Evolutionary conservation across 2,329 filamentous ascomycete genomes (phyloP), one percentile per base, ranked within the genome.

Genomic region (Talaromyces sp.): DNA sequence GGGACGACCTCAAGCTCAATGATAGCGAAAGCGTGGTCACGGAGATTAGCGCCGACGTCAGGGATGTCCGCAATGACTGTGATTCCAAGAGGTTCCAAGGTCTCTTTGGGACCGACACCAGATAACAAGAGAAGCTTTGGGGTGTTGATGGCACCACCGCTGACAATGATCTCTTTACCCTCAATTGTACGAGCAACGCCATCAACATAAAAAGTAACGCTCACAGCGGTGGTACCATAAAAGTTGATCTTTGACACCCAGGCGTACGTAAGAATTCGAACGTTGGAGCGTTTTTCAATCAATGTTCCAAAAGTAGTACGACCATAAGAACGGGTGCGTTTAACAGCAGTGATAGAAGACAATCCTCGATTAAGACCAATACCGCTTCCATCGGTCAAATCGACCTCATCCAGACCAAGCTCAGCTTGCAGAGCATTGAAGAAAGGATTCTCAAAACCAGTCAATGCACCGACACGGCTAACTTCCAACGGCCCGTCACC

Each of bases 81-180:
- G 60, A 79, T 78, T 22, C 68, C 67, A 35, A 70, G 67, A 17
- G 69, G 45, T 35, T 71, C 62, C n/a, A 81, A 68, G 2, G 70
- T 70, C 2, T 67, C 67, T 58, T 71, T 72, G 39, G 73, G 71
- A 19, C 76, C 71, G 13, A 78, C 73, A 3, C 73, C 74, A 0
- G 72, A 73, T 5, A 74, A 66, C 70, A 73, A 72, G 2, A 74
- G 68, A 19, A 74, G 69, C 62, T 81, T 79, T 0, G 79, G 80
- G 1, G 78, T 79, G 39, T 78, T 77, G 66, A 80, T 80, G 1
- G 73, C 72, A n/a, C 80, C 80, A 0, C 78, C 79, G 0, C 79
- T 79, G 0, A 82, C 64, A 31, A 83, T 79, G 27, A 82, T 77
- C 67, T 82, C 80, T 49, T 78, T 77, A 22, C 33, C 31, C 13